phyloP scores from a whole-genome alignment of 148 eudicot species.

The Pouteria glomerata region DNA sequence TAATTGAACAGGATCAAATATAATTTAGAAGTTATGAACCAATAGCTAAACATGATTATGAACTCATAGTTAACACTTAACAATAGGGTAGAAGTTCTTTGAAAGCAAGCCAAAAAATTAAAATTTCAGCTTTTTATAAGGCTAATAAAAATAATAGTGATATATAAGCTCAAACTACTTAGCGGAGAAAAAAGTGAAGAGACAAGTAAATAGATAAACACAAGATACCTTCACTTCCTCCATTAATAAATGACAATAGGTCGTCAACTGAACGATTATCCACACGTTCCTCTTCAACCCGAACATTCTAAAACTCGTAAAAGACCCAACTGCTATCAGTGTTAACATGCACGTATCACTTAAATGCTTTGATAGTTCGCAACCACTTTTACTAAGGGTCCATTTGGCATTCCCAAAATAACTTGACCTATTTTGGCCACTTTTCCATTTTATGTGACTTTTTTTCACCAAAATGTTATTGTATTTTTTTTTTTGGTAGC shows the following conservation, averaged over 20 bases:
- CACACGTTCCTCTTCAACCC: slow-evolving; percentile 53
- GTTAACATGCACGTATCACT: background rate
- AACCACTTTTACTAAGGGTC: background rate
- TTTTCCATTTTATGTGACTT: too few relatives aligned
- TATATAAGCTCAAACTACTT: background rate
- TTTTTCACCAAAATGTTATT: too few relatives aligned
- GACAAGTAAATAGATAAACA: background rate
- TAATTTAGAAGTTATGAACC: background rate
- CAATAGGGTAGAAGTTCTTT: background rate
- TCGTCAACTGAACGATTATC: slow-evolving; percentile 93
- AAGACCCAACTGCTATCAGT: slow-evolving; percentile 14
- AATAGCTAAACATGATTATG: too few relatives aligned
- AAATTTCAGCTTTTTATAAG: background rate
- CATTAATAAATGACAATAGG: slow-evolving; percentile 82
- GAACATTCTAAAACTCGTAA: slow-evolving; percentile 47
- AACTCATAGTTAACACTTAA: too few relatives aligned
- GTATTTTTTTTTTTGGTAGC: too few relatives aligned
- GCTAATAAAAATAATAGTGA: background rate
- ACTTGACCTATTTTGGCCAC: too few relatives aligned
- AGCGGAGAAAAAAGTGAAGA: background rate
- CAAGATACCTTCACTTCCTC: slow-evolving; percentile 59
- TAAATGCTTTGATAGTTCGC: background rate
- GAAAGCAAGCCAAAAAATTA: background rate
- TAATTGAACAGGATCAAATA: background rate
- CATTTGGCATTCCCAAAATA: too few relatives aligned